A percentile compares a stretch with the other conserved stretches of the same genome.
These are phyloP conservation scores for Vaccinium corymbosum DNA, from an alignment of 148 eudicot species.

Conservation along the genomic window DNA sequence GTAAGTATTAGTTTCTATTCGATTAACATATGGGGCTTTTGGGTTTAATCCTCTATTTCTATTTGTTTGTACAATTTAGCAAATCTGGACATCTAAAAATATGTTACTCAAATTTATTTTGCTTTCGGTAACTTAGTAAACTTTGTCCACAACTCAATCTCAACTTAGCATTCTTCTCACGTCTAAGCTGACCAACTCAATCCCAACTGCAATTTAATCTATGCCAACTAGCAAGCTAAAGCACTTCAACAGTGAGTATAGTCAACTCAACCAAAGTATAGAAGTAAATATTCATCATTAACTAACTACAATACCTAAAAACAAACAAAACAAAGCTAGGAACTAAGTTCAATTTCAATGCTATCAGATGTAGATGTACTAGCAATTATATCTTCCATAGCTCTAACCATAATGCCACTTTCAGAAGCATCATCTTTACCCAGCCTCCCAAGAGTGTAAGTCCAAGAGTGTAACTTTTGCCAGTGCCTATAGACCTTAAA, in stretches of 20 bases:
- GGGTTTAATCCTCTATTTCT: neutral
- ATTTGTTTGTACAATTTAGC: neutral
- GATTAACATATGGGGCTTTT: too few relatives aligned
- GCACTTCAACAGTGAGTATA: neutral
- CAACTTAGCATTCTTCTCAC: neutral
- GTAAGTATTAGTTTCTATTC: too few relatives aligned
- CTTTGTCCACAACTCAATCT: neutral
- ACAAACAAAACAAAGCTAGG: neutral
- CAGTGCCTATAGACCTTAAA: slow-evolving; percentile 61
- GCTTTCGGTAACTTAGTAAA: neutral
- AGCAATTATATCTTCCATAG: slow-evolving; percentile 81
- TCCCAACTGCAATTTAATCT: neutral
- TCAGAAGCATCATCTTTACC: slow-evolving; percentile 90
- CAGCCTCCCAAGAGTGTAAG: slow-evolving; percentile 83
- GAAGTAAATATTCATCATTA: neutral
- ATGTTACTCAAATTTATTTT: neutral
- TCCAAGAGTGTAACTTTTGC: slow-evolving; percentile 94
- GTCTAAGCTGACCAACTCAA: slow-evolving; percentile 6
- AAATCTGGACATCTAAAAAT: neutral
- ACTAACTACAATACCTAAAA: neutral
- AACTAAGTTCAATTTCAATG: slow-evolving; percentile 39
- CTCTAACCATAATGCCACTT: slow-evolving; percentile 97
- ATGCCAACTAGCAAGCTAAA: neutral
- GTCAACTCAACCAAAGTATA: neutral
- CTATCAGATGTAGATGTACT: slow-evolving; percentile 52